Evolutionary conservation across 1,284 basidiomycete genomes (phyloP).

Genomic region (Mrakiaceae sp.): DNA sequence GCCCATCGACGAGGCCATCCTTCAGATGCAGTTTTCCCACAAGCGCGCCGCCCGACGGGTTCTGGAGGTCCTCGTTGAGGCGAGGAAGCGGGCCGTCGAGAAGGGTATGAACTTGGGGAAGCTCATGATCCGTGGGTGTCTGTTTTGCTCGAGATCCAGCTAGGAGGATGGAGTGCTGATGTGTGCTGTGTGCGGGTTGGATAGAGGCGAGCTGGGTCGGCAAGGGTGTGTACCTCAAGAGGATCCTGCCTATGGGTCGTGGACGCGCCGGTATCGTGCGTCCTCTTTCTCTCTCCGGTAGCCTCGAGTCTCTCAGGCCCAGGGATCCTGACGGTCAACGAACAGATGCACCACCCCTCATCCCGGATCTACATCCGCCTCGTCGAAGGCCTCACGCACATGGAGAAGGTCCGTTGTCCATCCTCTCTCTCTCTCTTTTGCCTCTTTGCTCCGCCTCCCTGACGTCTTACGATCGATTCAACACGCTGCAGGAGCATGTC

Average conservation of each 20-base stretch:
- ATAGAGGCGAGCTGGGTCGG: conserved; percentile 9
- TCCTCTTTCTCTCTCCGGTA: background rate
- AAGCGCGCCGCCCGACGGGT: background rate
- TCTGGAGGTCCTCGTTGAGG: background rate
- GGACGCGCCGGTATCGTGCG: conserved; percentile 4
- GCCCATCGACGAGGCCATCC: conserved; percentile 8
- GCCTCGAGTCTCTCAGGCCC: background rate
- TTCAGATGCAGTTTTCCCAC: conserved; percentile 6
- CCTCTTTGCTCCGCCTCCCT: background rate
- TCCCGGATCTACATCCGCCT: conserved; percentile 5
- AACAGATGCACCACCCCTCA: conserved; percentile 4
- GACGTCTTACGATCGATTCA: background rate
- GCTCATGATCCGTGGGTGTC: conserved; percentile 2
- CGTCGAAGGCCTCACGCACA: background rate
- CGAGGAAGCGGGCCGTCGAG: background rate
- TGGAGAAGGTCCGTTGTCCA: conserved; percentile 1
- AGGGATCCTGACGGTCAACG: background rate
- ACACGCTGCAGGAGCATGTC: background rate
- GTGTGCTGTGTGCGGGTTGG: background rate
- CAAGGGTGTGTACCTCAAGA: background rate
- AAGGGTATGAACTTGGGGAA: conserved; percentile 1
- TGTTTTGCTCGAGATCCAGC: background rate
- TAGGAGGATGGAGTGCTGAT: background rate
- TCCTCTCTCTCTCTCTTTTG: background rate
- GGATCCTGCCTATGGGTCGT: conserved; percentile 1